Evolutionary conservation across 148 eudicot genomes (phyloP), one percentile per base, ranked within the genome.

Genomic region (Amaranthus hypochondriacus): DNA sequence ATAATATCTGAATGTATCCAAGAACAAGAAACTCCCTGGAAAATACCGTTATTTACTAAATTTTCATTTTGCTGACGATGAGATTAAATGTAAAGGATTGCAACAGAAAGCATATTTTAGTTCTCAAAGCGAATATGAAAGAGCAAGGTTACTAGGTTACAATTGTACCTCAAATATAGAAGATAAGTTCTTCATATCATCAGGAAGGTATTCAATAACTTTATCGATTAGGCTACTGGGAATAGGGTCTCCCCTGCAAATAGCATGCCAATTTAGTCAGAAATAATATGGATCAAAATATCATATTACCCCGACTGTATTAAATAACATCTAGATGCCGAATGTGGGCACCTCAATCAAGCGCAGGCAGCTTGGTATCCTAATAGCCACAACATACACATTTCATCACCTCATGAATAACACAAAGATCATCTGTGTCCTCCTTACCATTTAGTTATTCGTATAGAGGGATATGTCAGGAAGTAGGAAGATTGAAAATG

Each of bases 1-100:
- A 94, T 94, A 51, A 94, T 80, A 79, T 94, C 97, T 3, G 97
- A 84, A 84, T 94, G 98, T 84, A 94, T 86, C 96, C 97, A 94
- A 60, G 96, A 82, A 80, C 86, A 94, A 74, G 74, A 69, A 77
- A 74, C 84, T 70, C 71, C 79, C 90, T 91, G 80, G 74, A 84
- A 61, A 6, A 68, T 63, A 72, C 48, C 12, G 18, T 46, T 49
- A 49, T 8, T 63, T 15, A 18, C 15, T n/a, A 2, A 66, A 12
- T 66, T 7, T 3, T 13, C 9, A 5, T 66, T 66, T 9, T 66
- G 39, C 49, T 49, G 5, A 48, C 4, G 18, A 7, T 49, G 5
- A 15, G 49, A 7, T 39, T 4, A 56, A 42, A 48, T 60, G 12
- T n/a, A 52, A 48, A 56, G 70, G 14, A 75, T 28, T 12, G 48